Evolutionary conservation across 2,329 filamentous ascomycete genomes (phyloP).

Genomic region (Tolypocladium inflatum): DNA sequence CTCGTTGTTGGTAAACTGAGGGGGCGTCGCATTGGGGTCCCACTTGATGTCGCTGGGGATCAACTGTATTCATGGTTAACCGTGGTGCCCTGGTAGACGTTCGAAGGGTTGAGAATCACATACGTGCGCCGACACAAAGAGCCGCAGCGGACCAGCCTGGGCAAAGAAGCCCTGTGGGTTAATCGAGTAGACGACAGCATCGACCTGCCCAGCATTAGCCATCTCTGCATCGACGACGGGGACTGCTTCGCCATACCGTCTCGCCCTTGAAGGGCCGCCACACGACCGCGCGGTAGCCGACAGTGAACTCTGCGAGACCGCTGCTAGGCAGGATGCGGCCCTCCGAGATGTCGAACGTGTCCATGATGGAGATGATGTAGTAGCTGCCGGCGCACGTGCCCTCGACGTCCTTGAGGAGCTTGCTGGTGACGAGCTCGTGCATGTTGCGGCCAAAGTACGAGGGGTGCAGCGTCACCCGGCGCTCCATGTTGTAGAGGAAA

Average conservation of each 20-base stretch:
- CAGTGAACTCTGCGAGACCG: constrained; percentile 87
- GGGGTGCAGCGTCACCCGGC: constrained; percentile 87
- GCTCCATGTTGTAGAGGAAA: constrained; percentile 95
- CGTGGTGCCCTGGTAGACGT: neutral
- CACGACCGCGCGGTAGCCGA: constrained; percentile 90
- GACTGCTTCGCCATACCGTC: constrained; percentile 55
- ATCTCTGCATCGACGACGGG: constrained; percentile 6
- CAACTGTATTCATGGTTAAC: constrained; percentile 42
- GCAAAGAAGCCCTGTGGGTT: constrained; percentile 89
- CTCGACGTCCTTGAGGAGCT: constrained; percentile 87
- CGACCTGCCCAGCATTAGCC: constrained; percentile 54
- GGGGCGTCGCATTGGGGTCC: constrained; percentile 92
- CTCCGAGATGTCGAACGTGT: constrained; percentile 89
- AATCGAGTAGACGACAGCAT: constrained; percentile 86
- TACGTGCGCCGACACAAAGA: constrained; percentile 79
- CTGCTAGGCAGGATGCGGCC: constrained; percentile 86
- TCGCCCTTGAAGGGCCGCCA: constrained; percentile 98
- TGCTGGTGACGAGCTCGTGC: constrained; percentile 80
- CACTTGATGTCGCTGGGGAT: constrained; percentile 90
- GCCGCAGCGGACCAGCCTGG: constrained; percentile 65
- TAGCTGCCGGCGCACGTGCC: constrained; percentile 92
- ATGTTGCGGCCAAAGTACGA: constrained; percentile 95
- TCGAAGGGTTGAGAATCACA: constrained; percentile 18
- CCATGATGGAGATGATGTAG: constrained; percentile 97
- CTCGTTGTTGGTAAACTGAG: constrained; percentile 90